These are phyloP conservation scores for Cymbopogon flexuosus DNA, from an alignment of 202 grass and related monocot species.

Conservation along the genomic window DNA sequence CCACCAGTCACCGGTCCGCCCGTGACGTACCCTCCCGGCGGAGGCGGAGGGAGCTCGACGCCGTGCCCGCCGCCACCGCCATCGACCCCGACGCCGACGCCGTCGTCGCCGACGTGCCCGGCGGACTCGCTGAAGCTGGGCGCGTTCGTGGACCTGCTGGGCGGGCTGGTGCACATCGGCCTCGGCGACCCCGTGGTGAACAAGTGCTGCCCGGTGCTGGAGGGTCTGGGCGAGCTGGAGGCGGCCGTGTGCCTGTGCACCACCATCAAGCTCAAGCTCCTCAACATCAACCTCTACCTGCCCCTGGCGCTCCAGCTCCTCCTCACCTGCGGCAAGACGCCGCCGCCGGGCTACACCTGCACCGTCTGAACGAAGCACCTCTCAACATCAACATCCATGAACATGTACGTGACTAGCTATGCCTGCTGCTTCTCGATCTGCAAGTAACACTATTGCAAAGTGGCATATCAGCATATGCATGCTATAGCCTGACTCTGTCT, in stretches of 20 bases:
- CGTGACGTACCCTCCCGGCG: neutral
- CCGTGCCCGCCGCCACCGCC: constrained; percentile 36
- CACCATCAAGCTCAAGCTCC: constrained; percentile 83
- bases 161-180: constrained; percentile 85
- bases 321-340: constrained; percentile 86
- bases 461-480: neutral
- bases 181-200: constrained; percentile 79
- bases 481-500: neutral
- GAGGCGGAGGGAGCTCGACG: neutral
- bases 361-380: constrained; percentile 32
- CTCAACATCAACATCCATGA: neutral
- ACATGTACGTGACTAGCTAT: neutral
- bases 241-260: constrained; percentile 98
- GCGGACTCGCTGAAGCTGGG: constrained; percentile 85
- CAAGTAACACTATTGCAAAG: neutral
- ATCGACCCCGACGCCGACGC: neutral
- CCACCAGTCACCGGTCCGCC: constrained; percentile 5
- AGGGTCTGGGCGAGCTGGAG: constrained; percentile 84
- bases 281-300: constrained; percentile 92
- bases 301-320: constrained; percentile 92
- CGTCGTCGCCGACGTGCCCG: constrained; percentile 53
- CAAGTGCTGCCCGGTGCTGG: constrained; percentile 83
- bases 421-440: neutral
- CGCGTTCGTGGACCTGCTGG: constrained; percentile 87
- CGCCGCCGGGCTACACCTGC: constrained; percentile 82